Evolutionary conservation across 108 stramenopile species (phyloP).

Genomic region (Cyclotella cryptica): DNA sequence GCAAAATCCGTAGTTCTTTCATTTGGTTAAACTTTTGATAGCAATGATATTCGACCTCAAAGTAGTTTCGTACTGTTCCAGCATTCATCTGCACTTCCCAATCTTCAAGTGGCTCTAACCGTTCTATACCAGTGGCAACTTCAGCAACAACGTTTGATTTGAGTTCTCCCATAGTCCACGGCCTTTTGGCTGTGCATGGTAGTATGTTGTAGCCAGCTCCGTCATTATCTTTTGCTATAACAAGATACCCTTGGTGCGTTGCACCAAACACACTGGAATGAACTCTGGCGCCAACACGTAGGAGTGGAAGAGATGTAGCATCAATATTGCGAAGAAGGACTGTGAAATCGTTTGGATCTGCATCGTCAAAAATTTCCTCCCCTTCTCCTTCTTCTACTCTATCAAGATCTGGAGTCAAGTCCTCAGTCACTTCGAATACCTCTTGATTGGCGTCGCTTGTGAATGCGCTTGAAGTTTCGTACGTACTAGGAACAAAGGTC

Average conservation of each 20-base stretch:
- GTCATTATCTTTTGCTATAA: slow-evolving; percentile 20
- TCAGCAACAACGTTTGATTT: slow-evolving; percentile 24
- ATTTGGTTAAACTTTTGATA: slow-evolving; percentile 59
- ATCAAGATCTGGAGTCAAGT: not conserved
- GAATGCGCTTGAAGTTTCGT: no score
- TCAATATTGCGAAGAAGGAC: slow-evolving; percentile 15
- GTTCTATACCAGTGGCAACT: slow-evolving; percentile 14
- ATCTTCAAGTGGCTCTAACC: slow-evolving; percentile 9
- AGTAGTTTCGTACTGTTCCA: slow-evolving; percentile 61
- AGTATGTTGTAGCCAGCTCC: slow-evolving; percentile 9
- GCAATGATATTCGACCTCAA: slow-evolving; percentile 75
- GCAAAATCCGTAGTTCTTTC: slow-evolving; percentile 15
- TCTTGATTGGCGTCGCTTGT: not conserved
- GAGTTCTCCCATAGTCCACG: slow-evolving; percentile 72
- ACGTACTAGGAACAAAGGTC: not conserved
- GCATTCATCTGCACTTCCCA: slow-evolving; percentile 41
- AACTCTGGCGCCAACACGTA: slow-evolving; percentile 53
- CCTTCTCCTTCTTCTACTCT: not conserved
- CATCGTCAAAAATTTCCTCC: not conserved
- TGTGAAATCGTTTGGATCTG: not conserved
- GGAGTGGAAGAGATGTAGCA: slow-evolving; percentile 20
- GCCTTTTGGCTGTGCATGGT: slow-evolving; percentile 72
- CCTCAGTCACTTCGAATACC: not conserved
- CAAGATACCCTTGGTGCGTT: slow-evolving; percentile 57
- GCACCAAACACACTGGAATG: slow-evolving; percentile 72